phyloP scores from a whole-genome alignment of 768 basidiomycete species.

The Collybia mongolica region DNA sequence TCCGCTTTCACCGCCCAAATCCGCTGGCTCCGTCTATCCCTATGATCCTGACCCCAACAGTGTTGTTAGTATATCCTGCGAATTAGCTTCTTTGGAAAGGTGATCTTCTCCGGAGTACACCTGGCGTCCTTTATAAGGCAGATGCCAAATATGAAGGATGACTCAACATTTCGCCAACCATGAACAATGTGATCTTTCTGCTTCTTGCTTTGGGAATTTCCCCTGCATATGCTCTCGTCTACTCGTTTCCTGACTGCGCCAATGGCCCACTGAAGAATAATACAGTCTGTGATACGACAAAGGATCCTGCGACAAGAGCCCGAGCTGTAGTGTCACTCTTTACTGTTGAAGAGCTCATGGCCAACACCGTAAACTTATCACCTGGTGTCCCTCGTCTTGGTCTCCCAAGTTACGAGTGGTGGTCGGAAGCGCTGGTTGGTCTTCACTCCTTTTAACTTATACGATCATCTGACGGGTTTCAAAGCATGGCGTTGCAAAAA shows the following conservation, averaged over 20 bases:
- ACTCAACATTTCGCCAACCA: background rate
- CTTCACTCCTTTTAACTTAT: background rate
- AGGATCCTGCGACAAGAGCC: constrained; percentile 44
- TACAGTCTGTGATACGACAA: constrained; percentile 45
- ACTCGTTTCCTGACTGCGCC: constrained; percentile 49
- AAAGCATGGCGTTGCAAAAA: constrained; percentile 54
- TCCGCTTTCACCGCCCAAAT: too few relatives aligned
- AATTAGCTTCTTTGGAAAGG: too few relatives aligned
- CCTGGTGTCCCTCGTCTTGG: constrained; percentile 55
- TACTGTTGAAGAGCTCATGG: constrained; percentile 49
- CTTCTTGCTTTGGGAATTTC: constrained; percentile 7
- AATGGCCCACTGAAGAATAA: constrained; percentile 43
- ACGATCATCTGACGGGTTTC: background rate
- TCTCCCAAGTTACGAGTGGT: constrained; percentile 59
- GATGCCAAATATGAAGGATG: background rate
- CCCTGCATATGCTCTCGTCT: constrained; percentile 16
- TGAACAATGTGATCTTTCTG: background rate
- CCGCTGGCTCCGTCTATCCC: too few relatives aligned
- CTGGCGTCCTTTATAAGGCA: background rate
- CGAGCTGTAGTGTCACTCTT: constrained; percentile 47
- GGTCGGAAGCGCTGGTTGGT: constrained; percentile 57
- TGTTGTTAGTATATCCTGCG: too few relatives aligned
- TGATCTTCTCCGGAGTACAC: background rate
- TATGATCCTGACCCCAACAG: too few relatives aligned
- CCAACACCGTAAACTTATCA: constrained; percentile 47